A percentile compares a stretch with the other conserved stretches of the same genome.
These are phyloP conservation scores for Clarireedia monteithiana DNA, from an alignment of 2,329 filamentous ascomycete genomes.

Conservation along the genomic window DNA sequence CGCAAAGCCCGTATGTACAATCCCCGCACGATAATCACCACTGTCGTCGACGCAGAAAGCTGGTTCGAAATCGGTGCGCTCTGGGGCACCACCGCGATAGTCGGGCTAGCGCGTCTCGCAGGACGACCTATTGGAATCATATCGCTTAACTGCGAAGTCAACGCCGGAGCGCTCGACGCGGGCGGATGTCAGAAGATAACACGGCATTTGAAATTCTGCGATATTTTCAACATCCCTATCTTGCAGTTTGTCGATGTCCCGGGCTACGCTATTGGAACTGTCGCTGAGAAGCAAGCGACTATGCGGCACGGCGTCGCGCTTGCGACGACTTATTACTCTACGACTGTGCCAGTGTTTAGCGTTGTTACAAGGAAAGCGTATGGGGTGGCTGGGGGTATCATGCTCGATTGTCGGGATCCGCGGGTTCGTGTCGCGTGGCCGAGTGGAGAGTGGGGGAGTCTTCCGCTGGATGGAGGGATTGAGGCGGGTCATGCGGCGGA, in stretches of 20 bases:
- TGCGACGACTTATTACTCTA: slow-evolving; percentile 53
- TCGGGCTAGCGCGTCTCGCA: slow-evolving; percentile 49
- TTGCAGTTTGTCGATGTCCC: slow-evolving; percentile 57
- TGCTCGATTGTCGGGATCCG: slow-evolving; percentile 55
- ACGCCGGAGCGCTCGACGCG: slow-evolving; percentile 53
- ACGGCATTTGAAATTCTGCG: slow-evolving; percentile 53
- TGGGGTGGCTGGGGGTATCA: slow-evolving; percentile 56
- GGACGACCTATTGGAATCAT: slow-evolving; percentile 52
- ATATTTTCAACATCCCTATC: slow-evolving; percentile 57
- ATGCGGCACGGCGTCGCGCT: slow-evolving; percentile 58
- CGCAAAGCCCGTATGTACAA: slow-evolving; percentile 53
- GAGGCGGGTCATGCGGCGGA: slow-evolving; percentile 56
- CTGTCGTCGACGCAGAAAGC: slow-evolving; percentile 45
- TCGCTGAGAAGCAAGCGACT: slow-evolving; percentile 53
- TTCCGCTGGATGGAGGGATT: slow-evolving; percentile 57
- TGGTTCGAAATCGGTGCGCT: slow-evolving; percentile 59
- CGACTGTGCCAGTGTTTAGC: slow-evolving; percentile 54
- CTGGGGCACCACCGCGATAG: slow-evolving; percentile 55
- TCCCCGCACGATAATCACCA: slow-evolving; percentile 46
- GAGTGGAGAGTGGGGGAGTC: slow-evolving; percentile 52
- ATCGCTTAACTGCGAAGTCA: slow-evolving; percentile 52
- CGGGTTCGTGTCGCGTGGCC: slow-evolving; percentile 57
- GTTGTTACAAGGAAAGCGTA: slow-evolving; percentile 55
- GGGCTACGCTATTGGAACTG: slow-evolving; percentile 56
- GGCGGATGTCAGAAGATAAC: slow-evolving; percentile 53